Conservation (phyloP, 371 early-diverging fungal species). For the Batrachochytrium dendrobatidis region DNA sequence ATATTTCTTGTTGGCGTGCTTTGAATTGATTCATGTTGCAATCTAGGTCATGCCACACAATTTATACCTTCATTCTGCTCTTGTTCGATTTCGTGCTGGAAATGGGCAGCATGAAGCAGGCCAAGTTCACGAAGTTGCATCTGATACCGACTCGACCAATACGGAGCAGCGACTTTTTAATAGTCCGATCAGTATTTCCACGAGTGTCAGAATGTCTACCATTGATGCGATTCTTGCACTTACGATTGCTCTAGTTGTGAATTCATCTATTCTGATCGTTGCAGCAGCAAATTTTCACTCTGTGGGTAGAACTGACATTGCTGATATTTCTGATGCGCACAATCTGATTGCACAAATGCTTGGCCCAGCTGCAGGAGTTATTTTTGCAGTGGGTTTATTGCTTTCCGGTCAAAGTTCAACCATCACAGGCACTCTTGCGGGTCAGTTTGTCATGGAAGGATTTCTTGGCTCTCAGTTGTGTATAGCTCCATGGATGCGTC, state of each 20-base stretch:
- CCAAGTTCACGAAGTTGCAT: conserved; percentile 10
- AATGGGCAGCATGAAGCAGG: conserved; percentile 7
- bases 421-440: conserved; percentile 79
- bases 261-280: conserved; percentile 67
- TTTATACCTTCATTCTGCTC: conserved; percentile 65
- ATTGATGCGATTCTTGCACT: conserved; percentile 60
- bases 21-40: not conserved
- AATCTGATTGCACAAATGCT: conserved; percentile 49
- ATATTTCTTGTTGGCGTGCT: not conserved
- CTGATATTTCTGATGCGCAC: conserved; percentile 63
- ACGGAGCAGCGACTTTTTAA: conserved; percentile 8
- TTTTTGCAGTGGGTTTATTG: conserved; percentile 71
- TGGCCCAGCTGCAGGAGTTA: conserved; percentile 56
- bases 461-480: conserved; percentile 62
- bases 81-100: conserved; percentile 41
- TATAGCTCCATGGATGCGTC: conserved; percentile 61
- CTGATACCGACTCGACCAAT: not conserved
- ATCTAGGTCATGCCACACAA: conserved; percentile 56
- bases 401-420: conserved; percentile 72
- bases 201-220: conserved; percentile 28
- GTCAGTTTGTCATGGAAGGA: conserved; percentile 79
- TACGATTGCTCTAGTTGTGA: conserved; percentile 66
- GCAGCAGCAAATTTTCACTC: conserved; percentile 62
- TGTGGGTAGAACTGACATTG: conserved; percentile 29
- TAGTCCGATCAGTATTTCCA: no score